Base-by-base conservation (phyloP, 306 rosid genomes). In the Rosa rugosa region DNA sequence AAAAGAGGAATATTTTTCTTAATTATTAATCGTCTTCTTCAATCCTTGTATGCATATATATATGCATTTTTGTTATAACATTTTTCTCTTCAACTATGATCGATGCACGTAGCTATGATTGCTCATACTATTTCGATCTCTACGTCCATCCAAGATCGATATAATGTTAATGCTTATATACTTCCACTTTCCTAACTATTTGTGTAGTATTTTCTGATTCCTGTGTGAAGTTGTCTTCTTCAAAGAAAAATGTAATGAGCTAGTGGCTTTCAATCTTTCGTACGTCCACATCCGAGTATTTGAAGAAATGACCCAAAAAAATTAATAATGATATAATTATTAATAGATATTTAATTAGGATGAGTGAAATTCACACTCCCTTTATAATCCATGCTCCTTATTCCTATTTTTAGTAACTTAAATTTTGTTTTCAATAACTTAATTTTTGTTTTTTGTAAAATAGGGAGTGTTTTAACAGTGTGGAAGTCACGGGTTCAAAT, bases 71-170 rank as follows among this genome's bases (percentile, higher is more conserved):
- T 65, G 13, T 65, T 36, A 13, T 31, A 16, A 65, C 68, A 65
- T 0, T 27, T 65, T 17, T 34, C 44, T 38, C 5, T 65, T 65
- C 0, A 38, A 6, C 5, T 7, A 65, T 34, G 45, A 65, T 65
- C 70, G 13, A 17, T 62, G 20, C 4, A 27, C 42, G 13, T 65
- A 65, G 44, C 4, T 65, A 2, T 65, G 70, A 65, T 34, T 65
- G 11, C 45, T 65, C 45, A 54, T 17, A 54, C 45, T 36, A 3
- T 17, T 16, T 18, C n/a, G 10, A 60, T 60, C 17, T 23, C 66
- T 64, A 64, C 69, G 70, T 65, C 44, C 70, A 38, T 64, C 69
- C 69, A 16, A 36, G 65, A 59, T 23, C 65, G 23, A 59, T 59
- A 59, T 23, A 10, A 17, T 20, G 60, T 54, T n/a, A 8, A 10